These are phyloP conservation scores for Pleurozium schreberi DNA, from an alignment of 225 moss, liverwort and hornwort genomes.

Conservation along the genomic window DNA sequence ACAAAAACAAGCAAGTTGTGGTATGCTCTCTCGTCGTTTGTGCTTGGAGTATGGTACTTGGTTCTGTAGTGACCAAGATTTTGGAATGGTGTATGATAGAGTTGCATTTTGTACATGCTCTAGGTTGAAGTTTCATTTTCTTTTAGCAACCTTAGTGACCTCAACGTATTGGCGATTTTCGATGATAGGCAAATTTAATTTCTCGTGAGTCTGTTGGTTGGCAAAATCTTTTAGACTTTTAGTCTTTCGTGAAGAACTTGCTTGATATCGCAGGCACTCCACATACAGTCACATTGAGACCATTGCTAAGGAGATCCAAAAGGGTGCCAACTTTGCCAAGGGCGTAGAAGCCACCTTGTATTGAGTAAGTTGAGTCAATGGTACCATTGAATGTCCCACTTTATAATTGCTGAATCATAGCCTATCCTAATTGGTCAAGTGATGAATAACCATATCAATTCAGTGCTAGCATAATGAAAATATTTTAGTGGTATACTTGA, in stretches of 20 bases:
- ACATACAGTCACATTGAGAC: slow-evolving; percentile 30
- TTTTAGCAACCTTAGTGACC: neutral
- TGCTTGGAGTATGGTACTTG: neutral
- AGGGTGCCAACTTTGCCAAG: slow-evolving; percentile 36
- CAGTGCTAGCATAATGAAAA: neutral
- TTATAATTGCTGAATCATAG: neutral
- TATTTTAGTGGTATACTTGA: neutral
- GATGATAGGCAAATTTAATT: neutral
- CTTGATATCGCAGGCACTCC: slow-evolving; percentile 17
- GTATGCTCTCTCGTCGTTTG: neutral
- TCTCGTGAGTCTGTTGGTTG: neutral
- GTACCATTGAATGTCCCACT: neutral
- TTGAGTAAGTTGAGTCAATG: neutral
- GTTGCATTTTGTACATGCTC: neutral
- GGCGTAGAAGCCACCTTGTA: slow-evolving; percentile 25
- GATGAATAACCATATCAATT: neutral
- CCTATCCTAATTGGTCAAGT: neutral
- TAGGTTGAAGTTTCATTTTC: no score
- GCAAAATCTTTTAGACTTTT: neutral
- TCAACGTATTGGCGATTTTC: neutral
- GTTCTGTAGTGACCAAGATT: neutral
- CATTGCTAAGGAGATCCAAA: slow-evolving; percentile 20
- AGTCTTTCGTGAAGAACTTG: neutral
- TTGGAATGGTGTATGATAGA: neutral
- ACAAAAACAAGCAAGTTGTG: slow-evolving; percentile 16